Percentiles rank a stretch among this genome's conserved stretches.
phyloP scores from a whole-genome alignment of 208 protist species.

The Acanthamoeba rhysodes region DNA sequence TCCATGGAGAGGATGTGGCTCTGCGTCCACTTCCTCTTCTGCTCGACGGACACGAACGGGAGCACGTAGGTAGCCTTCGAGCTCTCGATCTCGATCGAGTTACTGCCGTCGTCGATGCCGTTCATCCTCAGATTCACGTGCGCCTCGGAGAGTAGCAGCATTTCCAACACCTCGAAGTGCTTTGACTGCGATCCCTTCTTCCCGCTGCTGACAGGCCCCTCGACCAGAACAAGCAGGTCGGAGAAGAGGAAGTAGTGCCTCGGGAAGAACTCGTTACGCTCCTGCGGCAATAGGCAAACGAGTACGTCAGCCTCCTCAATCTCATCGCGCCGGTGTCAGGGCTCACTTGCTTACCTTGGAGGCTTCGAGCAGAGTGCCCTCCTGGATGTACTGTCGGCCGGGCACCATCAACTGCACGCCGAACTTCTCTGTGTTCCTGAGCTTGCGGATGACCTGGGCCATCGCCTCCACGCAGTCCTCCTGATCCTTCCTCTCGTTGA shows the following conservation, averaged over 20 bases:
- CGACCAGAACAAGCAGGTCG: neutral
- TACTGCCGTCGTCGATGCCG: neutral
- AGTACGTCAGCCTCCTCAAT: neutral
- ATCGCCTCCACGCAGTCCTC: conserved; percentile 42
- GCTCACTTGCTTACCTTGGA: neutral
- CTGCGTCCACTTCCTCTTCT: conserved; percentile 50
- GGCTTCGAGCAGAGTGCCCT: neutral
- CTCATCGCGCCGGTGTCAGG: neutral
- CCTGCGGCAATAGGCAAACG: neutral
- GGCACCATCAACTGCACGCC: neutral
- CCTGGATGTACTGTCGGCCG: neutral
- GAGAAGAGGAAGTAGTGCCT: neutral
- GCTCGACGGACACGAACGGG: neutral
- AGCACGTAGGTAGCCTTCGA: neutral
- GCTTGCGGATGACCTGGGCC: neutral
- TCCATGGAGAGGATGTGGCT: neutral
- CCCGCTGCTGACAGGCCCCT: neutral
- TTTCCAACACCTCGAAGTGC: neutral
- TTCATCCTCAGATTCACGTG: conserved; percentile 8
- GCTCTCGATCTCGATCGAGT: conserved; percentile 23
- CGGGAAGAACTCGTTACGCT: neutral
- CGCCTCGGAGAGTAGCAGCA: neutral
- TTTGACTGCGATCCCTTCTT: neutral
- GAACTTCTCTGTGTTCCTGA: neutral
- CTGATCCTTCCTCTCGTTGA: neutral